These are phyloP conservation scores for Somion occarium DNA, from an alignment of 1,284 basidiomycete genomes.

Conservation along the genomic window DNA sequence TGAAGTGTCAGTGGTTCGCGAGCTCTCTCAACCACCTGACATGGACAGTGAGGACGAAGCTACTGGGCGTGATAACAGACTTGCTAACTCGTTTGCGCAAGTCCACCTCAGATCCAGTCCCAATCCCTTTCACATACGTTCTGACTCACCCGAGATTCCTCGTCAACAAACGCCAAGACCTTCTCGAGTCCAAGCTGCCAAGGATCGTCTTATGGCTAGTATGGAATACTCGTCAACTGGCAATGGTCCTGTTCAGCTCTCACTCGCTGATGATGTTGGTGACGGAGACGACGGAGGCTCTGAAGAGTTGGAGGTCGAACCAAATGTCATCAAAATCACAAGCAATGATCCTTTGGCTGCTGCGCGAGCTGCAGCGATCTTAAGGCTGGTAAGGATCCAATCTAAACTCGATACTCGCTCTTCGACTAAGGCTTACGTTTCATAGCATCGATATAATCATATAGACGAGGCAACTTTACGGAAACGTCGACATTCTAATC, in stretches of 20 bases:
- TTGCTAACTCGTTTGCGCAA: constrained; percentile 1
- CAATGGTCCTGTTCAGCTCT: background rate
- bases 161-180: background rate
- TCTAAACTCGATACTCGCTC: background rate
- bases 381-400: constrained; percentile 65
- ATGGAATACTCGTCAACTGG: background rate
- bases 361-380: constrained; percentile 84
- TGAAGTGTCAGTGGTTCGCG: constrained; percentile 25
- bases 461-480: constrained; percentile 41
- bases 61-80: background rate
- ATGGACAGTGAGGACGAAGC: constrained; percentile 10
- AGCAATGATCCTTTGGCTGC: constrained; percentile 79
- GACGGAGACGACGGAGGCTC: constrained; percentile 26
- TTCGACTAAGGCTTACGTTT: background rate
- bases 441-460: constrained; percentile 82
- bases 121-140: constrained; percentile 1
- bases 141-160: background rate
- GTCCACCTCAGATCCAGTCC: background rate
- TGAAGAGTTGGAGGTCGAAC: constrained; percentile 37
- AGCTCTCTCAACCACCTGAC: constrained; percentile 24
- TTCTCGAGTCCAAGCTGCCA: background rate
- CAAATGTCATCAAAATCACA: constrained; percentile 68
- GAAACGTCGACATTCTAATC: constrained; percentile 26
- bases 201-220: background rate
- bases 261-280: background rate